phyloP scores from a whole-genome alignment of 2,329 filamentous ascomycete genomes.

The Aspergillus alliaceus region DNA sequence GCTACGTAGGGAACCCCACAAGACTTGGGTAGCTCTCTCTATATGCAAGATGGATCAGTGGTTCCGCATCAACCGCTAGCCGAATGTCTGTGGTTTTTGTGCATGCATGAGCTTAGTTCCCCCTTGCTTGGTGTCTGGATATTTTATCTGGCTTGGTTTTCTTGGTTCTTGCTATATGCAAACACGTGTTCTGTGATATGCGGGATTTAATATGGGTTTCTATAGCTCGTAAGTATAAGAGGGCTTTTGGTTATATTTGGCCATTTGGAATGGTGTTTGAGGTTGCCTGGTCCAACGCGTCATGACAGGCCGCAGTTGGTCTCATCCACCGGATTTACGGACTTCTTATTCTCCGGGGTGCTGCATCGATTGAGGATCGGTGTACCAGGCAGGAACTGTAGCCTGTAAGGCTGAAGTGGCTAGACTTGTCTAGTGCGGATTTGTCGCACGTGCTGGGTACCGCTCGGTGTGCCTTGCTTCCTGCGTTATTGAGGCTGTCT shows the following conservation, averaged over 20 bases:
- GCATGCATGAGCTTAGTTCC: neutral
- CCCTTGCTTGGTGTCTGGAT: neutral
- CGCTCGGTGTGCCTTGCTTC: neutral
- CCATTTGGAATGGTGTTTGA: no score
- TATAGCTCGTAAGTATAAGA: no score
- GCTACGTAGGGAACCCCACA: neutral
- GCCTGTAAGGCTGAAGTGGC: neutral
- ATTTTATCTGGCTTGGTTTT: neutral
- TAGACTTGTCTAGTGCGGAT: neutral
- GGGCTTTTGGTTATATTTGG: no score
- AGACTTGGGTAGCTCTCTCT: no score
- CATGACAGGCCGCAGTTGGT: neutral
- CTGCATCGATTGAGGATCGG: no score
- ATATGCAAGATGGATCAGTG: neutral
- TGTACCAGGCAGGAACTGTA: neutral
- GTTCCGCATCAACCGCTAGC: neutral
- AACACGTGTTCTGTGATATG: neutral
- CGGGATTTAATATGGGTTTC: neutral
- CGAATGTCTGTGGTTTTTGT: neutral
- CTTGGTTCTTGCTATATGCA: no score
- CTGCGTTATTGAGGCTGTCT: neutral
- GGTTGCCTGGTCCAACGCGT: neutral
- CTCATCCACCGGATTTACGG: neutral
- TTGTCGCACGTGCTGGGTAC: neutral
- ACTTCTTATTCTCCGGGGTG: no score